phyloP scores from a whole-genome alignment of 768 basidiomycete species.

The Pleurotus giganteus region DNA sequence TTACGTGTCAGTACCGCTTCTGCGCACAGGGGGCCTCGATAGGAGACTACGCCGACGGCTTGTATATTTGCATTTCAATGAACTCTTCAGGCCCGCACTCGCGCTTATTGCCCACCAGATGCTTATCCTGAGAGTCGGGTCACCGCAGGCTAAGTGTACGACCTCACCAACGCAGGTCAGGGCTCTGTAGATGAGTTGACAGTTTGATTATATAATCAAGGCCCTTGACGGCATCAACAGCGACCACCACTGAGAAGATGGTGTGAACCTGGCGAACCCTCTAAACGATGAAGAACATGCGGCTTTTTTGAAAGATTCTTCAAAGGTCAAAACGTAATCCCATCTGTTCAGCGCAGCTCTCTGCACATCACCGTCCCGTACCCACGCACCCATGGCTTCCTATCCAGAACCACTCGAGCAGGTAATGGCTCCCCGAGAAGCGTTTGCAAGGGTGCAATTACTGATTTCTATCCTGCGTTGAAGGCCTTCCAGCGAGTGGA shows the following conservation, averaged over 20 bases:
- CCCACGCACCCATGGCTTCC: conserved; percentile 1
- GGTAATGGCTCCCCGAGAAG: neutral
- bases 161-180: neutral
- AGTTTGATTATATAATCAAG: conserved; percentile 1
- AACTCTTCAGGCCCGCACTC: neutral
- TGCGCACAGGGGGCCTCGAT: neutral
- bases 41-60: neutral
- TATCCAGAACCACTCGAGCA: conserved; percentile 9
- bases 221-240: conserved; percentile 1
- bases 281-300: conserved; percentile 1
- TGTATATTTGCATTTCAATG: neutral
- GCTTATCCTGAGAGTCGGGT: neutral
- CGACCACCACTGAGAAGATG: conserved; percentile 5
- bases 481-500: conserved; percentile 10
- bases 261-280: conserved; percentile 4
- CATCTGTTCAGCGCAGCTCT: neutral
- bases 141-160: neutral
- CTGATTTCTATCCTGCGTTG: neutral
- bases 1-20: neutral
- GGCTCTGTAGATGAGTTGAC: neutral
- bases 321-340: conserved; percentile 2
- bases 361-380: neutral
- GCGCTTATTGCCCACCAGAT: neutral
- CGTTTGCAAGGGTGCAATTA: neutral
- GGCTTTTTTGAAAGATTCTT: conserved; percentile 5